phyloP scores from a whole-genome alignment of 441 rosid species.

The Pelargonium citronellum region DNA sequence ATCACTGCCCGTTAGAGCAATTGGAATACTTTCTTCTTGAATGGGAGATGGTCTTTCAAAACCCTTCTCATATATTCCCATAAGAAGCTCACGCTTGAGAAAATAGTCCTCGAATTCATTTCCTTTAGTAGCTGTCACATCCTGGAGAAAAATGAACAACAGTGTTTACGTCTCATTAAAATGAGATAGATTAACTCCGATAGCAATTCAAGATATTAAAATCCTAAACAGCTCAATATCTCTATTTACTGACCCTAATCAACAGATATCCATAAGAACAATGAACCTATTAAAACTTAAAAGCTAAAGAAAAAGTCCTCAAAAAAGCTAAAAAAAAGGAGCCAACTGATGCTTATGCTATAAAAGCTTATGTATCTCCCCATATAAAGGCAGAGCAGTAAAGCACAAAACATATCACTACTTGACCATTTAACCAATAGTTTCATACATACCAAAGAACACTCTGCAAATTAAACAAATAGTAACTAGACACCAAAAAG shows the following conservation, averaged over 20 bases:
- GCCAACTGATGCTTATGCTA: too few species aligned
- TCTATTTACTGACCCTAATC: neutral
- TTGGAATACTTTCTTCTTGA: constrained; percentile 98
- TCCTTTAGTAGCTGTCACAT: constrained; percentile 97
- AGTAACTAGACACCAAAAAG: too few species aligned
- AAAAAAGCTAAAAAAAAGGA: too few species aligned
- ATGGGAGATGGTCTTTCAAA: constrained; percentile 99
- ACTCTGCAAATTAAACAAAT: too few species aligned
- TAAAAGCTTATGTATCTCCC: too few species aligned
- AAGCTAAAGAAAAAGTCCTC: too few species aligned
- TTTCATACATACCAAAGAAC: too few species aligned
- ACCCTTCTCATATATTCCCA: constrained; percentile 98
- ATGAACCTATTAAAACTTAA: too few species aligned
- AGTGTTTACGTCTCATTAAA: neutral
- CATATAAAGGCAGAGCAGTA: too few species aligned
- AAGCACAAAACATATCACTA: too few species aligned
- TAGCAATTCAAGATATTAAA: neutral
- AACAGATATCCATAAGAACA: neutral
- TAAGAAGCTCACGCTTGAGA: constrained; percentile 86
- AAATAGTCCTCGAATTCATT: constrained; percentile 97
- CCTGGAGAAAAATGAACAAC: constrained; percentile 36
- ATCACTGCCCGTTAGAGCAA: constrained; percentile 96
- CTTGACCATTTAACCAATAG: too few species aligned
- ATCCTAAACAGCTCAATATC: neutral
- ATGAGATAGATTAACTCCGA: neutral